These are phyloP conservation scores for Cenchrus americanus DNA, from an alignment of 176 grass and related monocot species.

Conservation along the genomic window DNA sequence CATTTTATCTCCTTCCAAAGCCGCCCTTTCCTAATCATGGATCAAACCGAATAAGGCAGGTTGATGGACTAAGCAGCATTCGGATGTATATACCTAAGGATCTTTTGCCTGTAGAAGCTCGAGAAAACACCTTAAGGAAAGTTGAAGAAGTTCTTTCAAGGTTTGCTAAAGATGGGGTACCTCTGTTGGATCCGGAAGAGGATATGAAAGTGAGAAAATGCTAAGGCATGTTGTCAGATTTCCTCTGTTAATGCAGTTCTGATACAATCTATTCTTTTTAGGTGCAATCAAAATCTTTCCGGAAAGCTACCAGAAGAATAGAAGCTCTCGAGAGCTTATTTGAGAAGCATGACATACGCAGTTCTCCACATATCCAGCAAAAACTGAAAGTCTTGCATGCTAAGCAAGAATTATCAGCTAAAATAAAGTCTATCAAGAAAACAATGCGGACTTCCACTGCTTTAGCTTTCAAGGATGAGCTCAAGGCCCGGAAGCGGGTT, in stretches of 20 bases:
- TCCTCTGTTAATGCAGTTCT: conserved; percentile 8
- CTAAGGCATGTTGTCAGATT: neutral
- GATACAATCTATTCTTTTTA: conserved; percentile 35
- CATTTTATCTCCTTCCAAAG: neutral
- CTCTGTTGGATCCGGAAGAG: conserved; percentile 94
- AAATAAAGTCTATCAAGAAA: conserved; percentile 92
- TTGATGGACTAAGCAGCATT: conserved; percentile 80
- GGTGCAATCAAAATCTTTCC: conserved; percentile 82
- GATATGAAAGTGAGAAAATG: conserved; percentile 90
- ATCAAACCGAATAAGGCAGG: conserved; percentile 54
- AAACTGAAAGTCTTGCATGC: conserved; percentile 89
- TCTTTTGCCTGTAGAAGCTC: conserved; percentile 78
- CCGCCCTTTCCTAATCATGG: conserved; percentile 34
- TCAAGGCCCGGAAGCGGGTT: conserved; percentile 86
- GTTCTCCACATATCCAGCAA: conserved; percentile 73
- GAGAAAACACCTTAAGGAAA: conserved; percentile 87
- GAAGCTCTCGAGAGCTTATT: conserved; percentile 92
- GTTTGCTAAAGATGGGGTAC: conserved; percentile 88
- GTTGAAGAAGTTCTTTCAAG: conserved; percentile 80
- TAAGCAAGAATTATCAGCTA: conserved; percentile 78
- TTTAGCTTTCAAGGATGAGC: conserved; percentile 94
- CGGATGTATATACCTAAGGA: conserved; percentile 91
- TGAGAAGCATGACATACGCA: conserved; percentile 78
- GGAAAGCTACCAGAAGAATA: conserved; percentile 80
- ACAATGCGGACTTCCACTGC: conserved; percentile 71